A percentile compares a stretch with the other conserved stretches of the same genome.
Conservation (phyloP, 129 eudicot species). For the Centella asiatica region DNA sequence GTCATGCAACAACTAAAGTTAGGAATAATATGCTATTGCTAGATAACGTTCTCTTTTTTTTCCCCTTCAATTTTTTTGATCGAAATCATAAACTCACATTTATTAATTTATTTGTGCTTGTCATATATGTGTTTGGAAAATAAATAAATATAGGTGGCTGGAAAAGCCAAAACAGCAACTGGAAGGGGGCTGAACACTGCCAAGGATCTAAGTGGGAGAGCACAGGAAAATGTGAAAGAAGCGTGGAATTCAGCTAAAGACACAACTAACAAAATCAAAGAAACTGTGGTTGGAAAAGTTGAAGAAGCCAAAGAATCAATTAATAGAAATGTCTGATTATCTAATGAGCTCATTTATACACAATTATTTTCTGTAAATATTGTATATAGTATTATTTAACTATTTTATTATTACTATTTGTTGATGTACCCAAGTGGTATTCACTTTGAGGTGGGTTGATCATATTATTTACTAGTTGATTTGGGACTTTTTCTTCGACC, state of each 20-base stretch:
- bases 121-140: too few species aligned
- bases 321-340: constrained; percentile 30
- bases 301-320: constrained; percentile 33
- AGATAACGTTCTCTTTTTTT: too few species aligned
- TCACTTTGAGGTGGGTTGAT: neutral
- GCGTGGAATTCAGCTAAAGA: constrained; percentile 66
- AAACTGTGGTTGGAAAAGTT: constrained; percentile 43
- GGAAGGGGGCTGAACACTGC: constrained; percentile 35
- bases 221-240: constrained; percentile 51
- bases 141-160: constrained; percentile 23
- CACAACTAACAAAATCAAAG: constrained; percentile 47
- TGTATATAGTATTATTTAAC: too few species aligned
- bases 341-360: constrained; percentile 34
- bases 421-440: neutral
- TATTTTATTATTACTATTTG: too few species aligned
- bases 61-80: too few species aligned
- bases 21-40: too few species aligned
- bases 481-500: too few species aligned
- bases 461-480: too few species aligned
- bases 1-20: too few species aligned
- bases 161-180: constrained; percentile 38
- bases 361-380: too few species aligned
- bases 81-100: too few species aligned
- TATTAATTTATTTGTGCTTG: too few species aligned
- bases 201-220: constrained; percentile 41